Percentiles rank a stretch among this genome's conserved stretches.
Evolutionary conservation across 108 stramenopile genomes (phyloP).

Genomic region (Cafeteria roenbergensis): DNA sequence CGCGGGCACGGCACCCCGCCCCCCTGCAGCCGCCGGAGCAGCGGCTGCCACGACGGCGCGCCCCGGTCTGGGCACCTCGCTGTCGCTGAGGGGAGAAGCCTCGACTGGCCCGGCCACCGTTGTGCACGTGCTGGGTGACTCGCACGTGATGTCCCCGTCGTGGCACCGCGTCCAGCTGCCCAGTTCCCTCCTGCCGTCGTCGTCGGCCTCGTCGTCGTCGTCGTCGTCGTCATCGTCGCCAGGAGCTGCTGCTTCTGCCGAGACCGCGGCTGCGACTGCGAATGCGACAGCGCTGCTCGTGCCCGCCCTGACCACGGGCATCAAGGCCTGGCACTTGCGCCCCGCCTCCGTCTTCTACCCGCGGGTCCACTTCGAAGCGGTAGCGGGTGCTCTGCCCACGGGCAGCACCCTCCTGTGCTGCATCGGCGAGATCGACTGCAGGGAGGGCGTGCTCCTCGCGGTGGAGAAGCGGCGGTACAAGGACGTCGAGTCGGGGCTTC

Average conservation of each 20-base stretch:
- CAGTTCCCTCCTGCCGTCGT: neutral
- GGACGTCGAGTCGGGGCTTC: slow-evolving; percentile 16
- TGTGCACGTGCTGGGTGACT: neutral
- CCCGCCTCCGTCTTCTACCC: slow-evolving; percentile 33
- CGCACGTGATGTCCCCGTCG: neutral
- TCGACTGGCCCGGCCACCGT: no score
- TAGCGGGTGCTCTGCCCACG: slow-evolving; percentile 14
- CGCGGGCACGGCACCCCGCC: neutral
- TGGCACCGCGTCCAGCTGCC: neutral
- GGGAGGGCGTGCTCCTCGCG: slow-evolving; percentile 38
- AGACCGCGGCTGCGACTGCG: no score
- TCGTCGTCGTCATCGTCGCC: slow-evolving; percentile 20
- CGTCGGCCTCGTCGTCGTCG: neutral
- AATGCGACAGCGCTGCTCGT: neutral
- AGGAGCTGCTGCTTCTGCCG: slow-evolving; percentile 25
- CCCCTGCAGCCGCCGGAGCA: neutral
- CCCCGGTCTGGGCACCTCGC: no score
- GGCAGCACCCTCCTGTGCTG: slow-evolving; percentile 30
- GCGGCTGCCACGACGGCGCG: neutral
- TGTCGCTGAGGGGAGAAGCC: neutral
- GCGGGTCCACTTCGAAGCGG: neutral
- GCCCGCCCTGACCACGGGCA: slow-evolving; percentile 36
- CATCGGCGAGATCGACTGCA: slow-evolving; percentile 47
- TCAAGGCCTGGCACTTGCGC: slow-evolving; percentile 45
- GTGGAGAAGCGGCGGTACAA: slow-evolving; percentile 30